These are phyloP conservation scores for Xylariales sp. DNA, from an alignment of 2,329 filamentous ascomycete genomes.

Conservation along the genomic window DNA sequence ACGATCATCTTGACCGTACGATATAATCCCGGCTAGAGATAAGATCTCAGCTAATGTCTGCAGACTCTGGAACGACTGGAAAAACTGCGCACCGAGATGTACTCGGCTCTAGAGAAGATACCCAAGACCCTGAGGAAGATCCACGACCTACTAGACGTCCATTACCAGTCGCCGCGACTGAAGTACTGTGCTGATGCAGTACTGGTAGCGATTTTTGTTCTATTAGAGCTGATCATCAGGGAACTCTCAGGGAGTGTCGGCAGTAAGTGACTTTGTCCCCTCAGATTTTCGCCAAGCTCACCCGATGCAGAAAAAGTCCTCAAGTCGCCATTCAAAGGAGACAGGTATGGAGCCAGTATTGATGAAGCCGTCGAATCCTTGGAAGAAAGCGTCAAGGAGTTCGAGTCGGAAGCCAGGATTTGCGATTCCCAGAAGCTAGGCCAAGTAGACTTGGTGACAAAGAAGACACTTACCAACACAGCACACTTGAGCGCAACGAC, in stretches of 20 bases:
- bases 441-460: conserved; percentile 3
- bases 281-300: background rate
- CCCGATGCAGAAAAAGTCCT: conserved; percentile 10
- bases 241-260: conserved; percentile 11
- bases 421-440: conserved; percentile 13
- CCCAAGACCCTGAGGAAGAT: conserved; percentile 9
- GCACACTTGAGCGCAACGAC: background rate
- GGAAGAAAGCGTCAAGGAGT: conserved; percentile 8
- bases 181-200: conserved; percentile 11
- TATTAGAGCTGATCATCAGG: conserved; percentile 12
- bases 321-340: conserved; percentile 11
- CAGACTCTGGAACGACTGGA: background rate
- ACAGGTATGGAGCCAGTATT: conserved; percentile 10
- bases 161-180: conserved; percentile 10
- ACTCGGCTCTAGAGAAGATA: conserved; percentile 11
- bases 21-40: background rate
- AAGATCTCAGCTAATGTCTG: background rate
- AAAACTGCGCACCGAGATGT: conserved; percentile 12
- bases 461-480: background rate
- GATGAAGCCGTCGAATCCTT: conserved; percentile 9
- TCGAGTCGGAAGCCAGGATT: conserved; percentile 10
- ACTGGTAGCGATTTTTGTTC: conserved; percentile 12
- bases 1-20: conserved; percentile 13
- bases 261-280: conserved; percentile 8
- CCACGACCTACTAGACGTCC: conserved; percentile 10